A percentile compares a stretch with the other conserved stretches of the same genome.
Conservation (phyloP, 2,329 filamentous ascomycete genomes). For the Fusarium citri region DNA sequence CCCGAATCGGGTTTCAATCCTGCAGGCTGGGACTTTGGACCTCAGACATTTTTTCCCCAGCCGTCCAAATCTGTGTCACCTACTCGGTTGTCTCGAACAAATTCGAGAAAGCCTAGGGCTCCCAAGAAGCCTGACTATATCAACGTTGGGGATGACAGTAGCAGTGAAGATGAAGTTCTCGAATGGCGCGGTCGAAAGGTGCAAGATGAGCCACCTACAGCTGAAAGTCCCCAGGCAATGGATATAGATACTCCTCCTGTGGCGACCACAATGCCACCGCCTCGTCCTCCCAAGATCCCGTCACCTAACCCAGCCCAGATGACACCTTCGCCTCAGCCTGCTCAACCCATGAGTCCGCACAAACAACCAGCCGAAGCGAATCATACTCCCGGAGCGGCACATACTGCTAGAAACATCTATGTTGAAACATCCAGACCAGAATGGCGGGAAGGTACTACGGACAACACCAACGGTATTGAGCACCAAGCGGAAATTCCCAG, state of each 20-base stretch:
- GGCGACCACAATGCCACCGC: constrained; percentile 33
- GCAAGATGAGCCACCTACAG: constrained; percentile 44
- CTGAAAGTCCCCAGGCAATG: constrained; percentile 69
- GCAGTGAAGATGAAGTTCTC: constrained; percentile 56
- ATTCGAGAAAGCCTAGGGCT: constrained; percentile 70
- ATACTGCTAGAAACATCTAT: constrained; percentile 62
- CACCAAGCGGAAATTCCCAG: constrained; percentile 35
- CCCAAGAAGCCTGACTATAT: constrained; percentile 63
- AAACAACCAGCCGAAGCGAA: background rate
- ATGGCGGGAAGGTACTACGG: constrained; percentile 66
- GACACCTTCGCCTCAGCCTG: constrained; percentile 25
- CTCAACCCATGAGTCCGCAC: constrained; percentile 5
- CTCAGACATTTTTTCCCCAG: constrained; percentile 65
- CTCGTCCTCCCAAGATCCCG: constrained; percentile 33
- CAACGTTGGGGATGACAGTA: constrained; percentile 61
- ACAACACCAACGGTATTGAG: constrained; percentile 41
- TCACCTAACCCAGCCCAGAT: constrained; percentile 24
- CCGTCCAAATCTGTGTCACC: constrained; percentile 58
- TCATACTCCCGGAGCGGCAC: constrained; percentile 7
- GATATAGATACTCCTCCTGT: constrained; percentile 69
- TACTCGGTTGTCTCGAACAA: constrained; percentile 56
- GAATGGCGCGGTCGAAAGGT: constrained; percentile 52
- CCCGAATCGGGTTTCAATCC: constrained; percentile 59
- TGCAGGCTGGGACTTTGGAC: constrained; percentile 67
- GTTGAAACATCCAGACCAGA: constrained; percentile 70